Evolutionary conservation across 441 rosid species (phyloP), one percentile per base, ranked within the genome.

Genomic region (Eruca vesicaria): DNA sequence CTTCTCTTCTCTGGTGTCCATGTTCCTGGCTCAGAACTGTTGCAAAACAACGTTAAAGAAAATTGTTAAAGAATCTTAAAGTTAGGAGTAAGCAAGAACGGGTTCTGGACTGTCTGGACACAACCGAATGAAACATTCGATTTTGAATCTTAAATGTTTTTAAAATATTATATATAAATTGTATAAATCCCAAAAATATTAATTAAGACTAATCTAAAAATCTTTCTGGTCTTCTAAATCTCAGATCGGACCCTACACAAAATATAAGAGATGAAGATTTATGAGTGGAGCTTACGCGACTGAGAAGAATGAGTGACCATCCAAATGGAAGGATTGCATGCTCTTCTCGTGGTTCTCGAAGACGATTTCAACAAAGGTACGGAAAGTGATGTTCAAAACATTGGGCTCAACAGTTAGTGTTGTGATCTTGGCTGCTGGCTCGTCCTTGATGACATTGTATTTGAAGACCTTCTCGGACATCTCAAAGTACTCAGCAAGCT

Each of bases 1-100:
- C 63, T 72, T 73, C 97, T 89, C 83, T 86, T 89, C 80, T 86
- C 90, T 0, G 90, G 93, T 14, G 70, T 80, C 97, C 90, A 88
- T 2, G 65, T 82, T 50, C 96, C 97, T 3, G 84, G 84, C 82
- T 91, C 97, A 2, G 88, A 65, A 0, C 89, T 88, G 72, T 10
- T 18, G 0, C 1, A 0, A 35, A 26, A n/a, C 60, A 38, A 65
- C 14, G 6, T 67, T 38, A 15, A 6, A 5, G 16, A 50, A 45
- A 16, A 59, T 2, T 59, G 72, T 66, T 60, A 1, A 18, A 21
- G 41, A 57, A 36, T 66, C 41, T 58, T 43, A 10, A 28, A 14
- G 10, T 6, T 14, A 59, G 7, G 52, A 43, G 18, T n/a, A 18
- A 45, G 15, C 53, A n/a, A n/a, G n/a, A n/a, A n/a, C n/a, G n/a